A percentile compares a stretch with the other conserved stretches of the same genome.
phyloP scores from a whole-genome alignment of 257 asterid genomes.

The Nicotiana benthamiana region DNA sequence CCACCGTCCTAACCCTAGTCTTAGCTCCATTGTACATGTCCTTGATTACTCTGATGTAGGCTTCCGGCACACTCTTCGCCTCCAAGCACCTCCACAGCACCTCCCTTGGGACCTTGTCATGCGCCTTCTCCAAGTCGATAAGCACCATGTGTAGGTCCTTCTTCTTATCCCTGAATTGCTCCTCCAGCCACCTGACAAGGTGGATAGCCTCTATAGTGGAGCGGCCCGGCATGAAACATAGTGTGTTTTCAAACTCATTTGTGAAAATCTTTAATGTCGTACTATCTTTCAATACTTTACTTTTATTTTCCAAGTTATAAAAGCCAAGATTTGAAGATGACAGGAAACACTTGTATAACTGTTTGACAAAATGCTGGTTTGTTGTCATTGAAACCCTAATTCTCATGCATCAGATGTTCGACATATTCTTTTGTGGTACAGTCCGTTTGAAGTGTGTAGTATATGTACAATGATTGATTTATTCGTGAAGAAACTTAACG shows the following conservation, averaged over 20 bases:
- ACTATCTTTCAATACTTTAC: not conserved
- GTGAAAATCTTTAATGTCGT: not conserved
- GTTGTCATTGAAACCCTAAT: not conserved
- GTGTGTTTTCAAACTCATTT: not conserved
- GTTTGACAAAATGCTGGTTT: not conserved
- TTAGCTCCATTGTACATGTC: no score
- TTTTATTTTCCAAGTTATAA: not conserved
- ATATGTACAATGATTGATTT: not conserved
- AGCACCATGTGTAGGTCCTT: no score
- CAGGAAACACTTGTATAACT: not conserved
- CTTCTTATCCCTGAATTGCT: no score
- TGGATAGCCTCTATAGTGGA: no score
- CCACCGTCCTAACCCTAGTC: no score
- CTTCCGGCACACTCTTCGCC: no score
- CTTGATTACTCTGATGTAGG: no score
- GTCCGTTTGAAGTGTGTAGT: not conserved
- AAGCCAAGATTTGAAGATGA: not conserved
- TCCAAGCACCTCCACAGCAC: no score
- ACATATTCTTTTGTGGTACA: not conserved
- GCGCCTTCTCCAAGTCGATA: no score
- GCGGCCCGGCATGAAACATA: no score
- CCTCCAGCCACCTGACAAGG: no score
- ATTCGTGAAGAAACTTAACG: not conserved
- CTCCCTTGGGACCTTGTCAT: no score
- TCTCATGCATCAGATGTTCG: not conserved